Evolutionary conservation across 768 basidiomycete genomes (phyloP).

Genomic region (Trichaptum fuscoviolaceum): DNA sequence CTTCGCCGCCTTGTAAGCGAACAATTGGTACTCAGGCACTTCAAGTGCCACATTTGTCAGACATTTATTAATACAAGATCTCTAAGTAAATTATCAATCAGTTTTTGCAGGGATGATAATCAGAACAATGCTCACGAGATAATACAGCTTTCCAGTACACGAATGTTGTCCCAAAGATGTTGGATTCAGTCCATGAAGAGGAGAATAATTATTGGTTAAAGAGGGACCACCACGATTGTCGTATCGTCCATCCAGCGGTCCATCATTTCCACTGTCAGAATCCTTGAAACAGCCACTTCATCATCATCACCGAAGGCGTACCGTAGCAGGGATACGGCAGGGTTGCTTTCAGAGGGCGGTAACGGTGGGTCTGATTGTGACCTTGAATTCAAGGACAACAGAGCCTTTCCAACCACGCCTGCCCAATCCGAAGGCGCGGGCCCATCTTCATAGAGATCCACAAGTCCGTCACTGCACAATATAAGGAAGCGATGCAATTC

Average conservation of each 20-base stretch:
- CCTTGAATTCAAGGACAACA: background rate
- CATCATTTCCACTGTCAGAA: conserved; percentile 44
- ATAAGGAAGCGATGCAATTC: conserved; percentile 31
- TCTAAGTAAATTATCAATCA: background rate
- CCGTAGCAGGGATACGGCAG: conserved; percentile 36
- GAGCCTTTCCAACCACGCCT: conserved; percentile 11
- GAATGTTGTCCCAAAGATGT: background rate
- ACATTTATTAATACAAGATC: background rate
- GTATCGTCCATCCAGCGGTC: conserved; percentile 48
- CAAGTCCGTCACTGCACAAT: conserved; percentile 48
- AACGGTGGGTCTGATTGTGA: background rate
- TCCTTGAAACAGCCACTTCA: conserved; percentile 33
- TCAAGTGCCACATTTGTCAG: background rate
- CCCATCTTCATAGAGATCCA: conserved; percentile 25
- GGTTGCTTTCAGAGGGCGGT: conserved; percentile 19
- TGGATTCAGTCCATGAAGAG: too few species aligned
- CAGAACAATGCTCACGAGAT: background rate
- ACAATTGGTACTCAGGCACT: background rate
- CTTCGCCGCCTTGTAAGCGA: too few species aligned
- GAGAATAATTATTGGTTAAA: conserved; percentile 12
- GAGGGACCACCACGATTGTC: conserved; percentile 39
- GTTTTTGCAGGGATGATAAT: background rate
- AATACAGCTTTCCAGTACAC: background rate
- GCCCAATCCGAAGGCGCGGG: conserved; percentile 22
- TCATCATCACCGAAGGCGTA: conserved; percentile 40